Percentiles rank a stretch among this genome's conserved stretches.
These are phyloP conservation scores for Lanmaoa pseudosensibilis DNA, from an alignment of 768 basidiomycete species.

Conservation along the genomic window DNA sequence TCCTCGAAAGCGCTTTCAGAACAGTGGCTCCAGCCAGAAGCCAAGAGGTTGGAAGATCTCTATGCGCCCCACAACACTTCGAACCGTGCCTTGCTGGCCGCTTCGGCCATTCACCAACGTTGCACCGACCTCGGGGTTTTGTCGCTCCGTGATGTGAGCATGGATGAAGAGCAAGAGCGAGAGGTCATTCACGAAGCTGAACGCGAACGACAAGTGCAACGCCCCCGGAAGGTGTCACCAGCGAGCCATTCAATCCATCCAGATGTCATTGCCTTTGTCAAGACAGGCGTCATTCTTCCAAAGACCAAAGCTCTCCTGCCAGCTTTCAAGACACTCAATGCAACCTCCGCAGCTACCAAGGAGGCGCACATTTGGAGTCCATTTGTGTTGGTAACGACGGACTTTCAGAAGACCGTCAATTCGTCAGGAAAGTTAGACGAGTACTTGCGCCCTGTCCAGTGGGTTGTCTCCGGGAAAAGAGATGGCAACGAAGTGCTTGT, in stretches of 20 bases:
- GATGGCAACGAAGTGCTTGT: conserved; percentile 25
- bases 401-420: conserved; percentile 17
- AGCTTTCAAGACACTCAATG: conserved; percentile 11
- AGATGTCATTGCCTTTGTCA: conserved; percentile 27
- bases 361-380: conserved; percentile 26
- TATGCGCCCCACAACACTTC: conserved; percentile 18
- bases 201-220: conserved; percentile 39
- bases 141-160: conserved; percentile 15
- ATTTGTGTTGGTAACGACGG: conserved; percentile 13
- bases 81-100: background rate
- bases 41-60: conserved; percentile 38
- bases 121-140: conserved; percentile 20
- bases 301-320: conserved; percentile 23
- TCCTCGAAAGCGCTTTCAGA: conserved; percentile 1
- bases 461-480: conserved; percentile 23
- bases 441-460: conserved; percentile 31
- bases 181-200: conserved; percentile 48
- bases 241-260: conserved; percentile 23
- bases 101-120: conserved; percentile 11
- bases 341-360: conserved; percentile 5
- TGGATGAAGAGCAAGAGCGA: conserved; percentile 53
- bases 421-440: conserved; percentile 5
- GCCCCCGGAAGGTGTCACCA: conserved; percentile 31
- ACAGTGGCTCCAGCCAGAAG: conserved; percentile 43
- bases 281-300: conserved; percentile 26